These are phyloP conservation scores for cucumber (Cucumis sativus) DNA, from an alignment of 306 rosid species.

Conservation along the genomic window DNA sequence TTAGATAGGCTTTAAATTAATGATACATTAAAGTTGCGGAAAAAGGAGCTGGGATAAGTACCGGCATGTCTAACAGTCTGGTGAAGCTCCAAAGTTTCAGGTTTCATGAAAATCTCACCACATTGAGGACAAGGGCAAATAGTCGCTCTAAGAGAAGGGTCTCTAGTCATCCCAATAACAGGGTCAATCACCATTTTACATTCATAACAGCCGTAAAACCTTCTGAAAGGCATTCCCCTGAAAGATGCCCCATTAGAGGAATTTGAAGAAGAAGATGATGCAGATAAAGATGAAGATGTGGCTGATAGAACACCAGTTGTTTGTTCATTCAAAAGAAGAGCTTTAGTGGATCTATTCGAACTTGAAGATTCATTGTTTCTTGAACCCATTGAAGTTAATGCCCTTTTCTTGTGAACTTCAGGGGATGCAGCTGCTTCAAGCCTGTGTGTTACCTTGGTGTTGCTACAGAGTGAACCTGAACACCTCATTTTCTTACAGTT, in stretches of 20 bases:
- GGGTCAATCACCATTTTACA: conserved; percentile 98
- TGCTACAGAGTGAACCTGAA: conserved; percentile 75
- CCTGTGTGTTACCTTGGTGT: conserved; percentile 67
- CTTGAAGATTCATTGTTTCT: conserved; percentile 36
- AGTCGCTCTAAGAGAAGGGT: conserved; percentile 65
- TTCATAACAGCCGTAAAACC: conserved; percentile 90
- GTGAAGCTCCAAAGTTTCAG: conserved; percentile 73
- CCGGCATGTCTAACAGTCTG: conserved; percentile 90
- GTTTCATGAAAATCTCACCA: conserved; percentile 78
- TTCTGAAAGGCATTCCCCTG: conserved; percentile 76
- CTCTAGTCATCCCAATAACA: conserved; percentile 67
- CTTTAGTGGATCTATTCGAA: conserved; percentile 47
- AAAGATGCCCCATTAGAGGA: conserved; percentile 59
- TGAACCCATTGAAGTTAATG: conserved; percentile 18
- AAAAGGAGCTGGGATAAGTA: conserved; percentile 13
- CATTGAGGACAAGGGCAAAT: conserved; percentile 84
- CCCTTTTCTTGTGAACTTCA: conserved; percentile 54
- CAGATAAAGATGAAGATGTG: conserved; percentile 42
- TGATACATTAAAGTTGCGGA: not conserved
- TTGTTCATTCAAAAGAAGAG: conserved; percentile 41
- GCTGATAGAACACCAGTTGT: conserved; percentile 41
- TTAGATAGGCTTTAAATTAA: not conserved
- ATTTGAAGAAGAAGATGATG: conserved; percentile 35
- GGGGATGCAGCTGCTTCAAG: conserved; percentile 53
- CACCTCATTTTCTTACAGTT: conserved; percentile 88